phyloP scores from a whole-genome alignment of 192 early-diverging fungal species.

The Coemansia sp. region DNA sequence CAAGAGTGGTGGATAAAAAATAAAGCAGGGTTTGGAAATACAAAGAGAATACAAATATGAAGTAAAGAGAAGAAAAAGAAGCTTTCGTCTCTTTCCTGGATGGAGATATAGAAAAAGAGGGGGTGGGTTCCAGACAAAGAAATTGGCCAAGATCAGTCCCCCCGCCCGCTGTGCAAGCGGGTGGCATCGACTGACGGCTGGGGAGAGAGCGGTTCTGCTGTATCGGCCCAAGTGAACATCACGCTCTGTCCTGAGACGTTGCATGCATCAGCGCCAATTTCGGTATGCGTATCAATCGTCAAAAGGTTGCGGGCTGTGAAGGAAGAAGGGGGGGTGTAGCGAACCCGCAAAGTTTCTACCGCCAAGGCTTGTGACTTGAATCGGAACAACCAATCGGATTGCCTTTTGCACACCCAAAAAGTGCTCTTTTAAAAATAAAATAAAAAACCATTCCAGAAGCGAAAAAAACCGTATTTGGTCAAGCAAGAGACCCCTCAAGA shows the following conservation, averaged over 20 bases:
- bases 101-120: too few relatives aligned
- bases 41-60: too few relatives aligned
- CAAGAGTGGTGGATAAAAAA: background rate
- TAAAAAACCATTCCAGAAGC: background rate
- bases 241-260: background rate
- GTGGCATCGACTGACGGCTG: too few relatives aligned
- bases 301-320: background rate
- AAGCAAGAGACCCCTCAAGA: too few relatives aligned
- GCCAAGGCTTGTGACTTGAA: background rate
- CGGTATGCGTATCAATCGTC: background rate
- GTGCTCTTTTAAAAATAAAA: background rate
- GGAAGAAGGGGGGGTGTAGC: background rate
- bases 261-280: background rate
- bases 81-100: too few relatives aligned
- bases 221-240: background rate
- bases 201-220: too few relatives aligned
- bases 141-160: too few relatives aligned
- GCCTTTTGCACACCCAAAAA: background rate
- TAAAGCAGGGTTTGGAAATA: too few relatives aligned
- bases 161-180: too few relatives aligned
- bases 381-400: background rate
- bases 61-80: too few relatives aligned
- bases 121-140: too few relatives aligned
- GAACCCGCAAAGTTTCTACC: background rate
- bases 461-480: slow-evolving; percentile 2